These are phyloP conservation scores for Hibiscus syriacus DNA, from an alignment of 345 rosid genomes.

Conservation along the genomic window DNA sequence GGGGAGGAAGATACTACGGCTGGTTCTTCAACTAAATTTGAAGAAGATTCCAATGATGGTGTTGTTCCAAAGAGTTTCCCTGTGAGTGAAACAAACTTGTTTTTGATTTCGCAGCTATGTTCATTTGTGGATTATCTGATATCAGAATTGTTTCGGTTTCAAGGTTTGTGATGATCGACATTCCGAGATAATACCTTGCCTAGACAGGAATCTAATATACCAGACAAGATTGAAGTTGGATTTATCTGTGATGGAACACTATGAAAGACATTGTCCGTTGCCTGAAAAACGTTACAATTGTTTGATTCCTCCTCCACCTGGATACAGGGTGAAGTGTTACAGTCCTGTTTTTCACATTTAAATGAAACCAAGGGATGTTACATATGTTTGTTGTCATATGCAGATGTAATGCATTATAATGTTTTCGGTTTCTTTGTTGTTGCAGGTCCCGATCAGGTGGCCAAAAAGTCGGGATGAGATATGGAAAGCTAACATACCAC, in stretches of 20 bases:
- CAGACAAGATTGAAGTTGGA: slow-evolving; percentile 94
- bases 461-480: slow-evolving; percentile 97
- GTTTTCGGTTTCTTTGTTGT: not conserved
- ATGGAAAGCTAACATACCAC: slow-evolving; percentile 98
- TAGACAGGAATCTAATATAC: slow-evolving; percentile 82
- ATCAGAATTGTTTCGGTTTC: not conserved
- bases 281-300: slow-evolving; percentile 86
- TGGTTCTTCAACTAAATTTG: slow-evolving; percentile 35
- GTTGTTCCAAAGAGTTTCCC: slow-evolving; percentile 64
- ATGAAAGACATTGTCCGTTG: slow-evolving; percentile 91
- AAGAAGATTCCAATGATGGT: slow-evolving; percentile 40
- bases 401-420: no score
- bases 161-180: slow-evolving; percentile 97
- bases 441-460: slow-evolving; percentile 93
- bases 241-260: slow-evolving; percentile 91
- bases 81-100: slow-evolving; percentile 35
- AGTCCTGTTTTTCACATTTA: not conserved
- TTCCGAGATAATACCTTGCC: slow-evolving; percentile 91
- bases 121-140: not conserved
- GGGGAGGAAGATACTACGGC: slow-evolving; percentile 60
- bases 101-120: not conserved
- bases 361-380: no score
- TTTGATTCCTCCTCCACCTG: slow-evolving; percentile 93
- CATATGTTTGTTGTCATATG: no score
- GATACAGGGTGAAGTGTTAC: slow-evolving; percentile 58